Evolutionary conservation across 352 stramenopile species (phyloP).

Genomic region (Phytophthora citrophthora): DNA sequence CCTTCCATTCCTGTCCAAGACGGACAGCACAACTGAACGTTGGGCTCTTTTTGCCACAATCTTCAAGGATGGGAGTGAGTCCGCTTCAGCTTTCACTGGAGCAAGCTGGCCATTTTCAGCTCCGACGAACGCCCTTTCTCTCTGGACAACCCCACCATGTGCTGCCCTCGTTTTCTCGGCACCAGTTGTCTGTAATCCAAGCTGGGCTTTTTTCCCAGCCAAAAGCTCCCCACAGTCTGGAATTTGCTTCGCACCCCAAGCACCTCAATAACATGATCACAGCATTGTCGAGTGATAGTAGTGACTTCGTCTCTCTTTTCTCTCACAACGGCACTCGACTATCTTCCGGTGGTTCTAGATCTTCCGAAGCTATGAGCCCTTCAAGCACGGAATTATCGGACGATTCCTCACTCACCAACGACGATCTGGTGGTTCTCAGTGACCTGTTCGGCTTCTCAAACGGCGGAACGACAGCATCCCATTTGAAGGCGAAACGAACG

Average conservation of each 20-base stretch:
- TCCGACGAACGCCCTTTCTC: slow-evolving; percentile 7
- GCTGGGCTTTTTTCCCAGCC: slow-evolving; percentile 3
- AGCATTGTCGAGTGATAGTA: slow-evolving; percentile 20
- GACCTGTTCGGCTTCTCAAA: slow-evolving; percentile 31
- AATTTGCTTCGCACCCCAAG: slow-evolving; percentile 20
- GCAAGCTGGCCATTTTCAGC: too few relatives aligned
- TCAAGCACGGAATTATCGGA: slow-evolving; percentile 26
- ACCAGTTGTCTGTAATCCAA: slow-evolving; percentile 19
- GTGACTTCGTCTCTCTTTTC: slow-evolving; percentile 25
- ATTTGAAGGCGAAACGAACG: not conserved
- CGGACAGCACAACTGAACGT: slow-evolving; percentile 21
- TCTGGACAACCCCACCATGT: slow-evolving; percentile 14
- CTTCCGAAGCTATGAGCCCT: slow-evolving; percentile 6
- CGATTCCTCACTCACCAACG: slow-evolving; percentile 32
- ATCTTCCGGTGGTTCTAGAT: not conserved
- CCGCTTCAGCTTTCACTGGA: not conserved
- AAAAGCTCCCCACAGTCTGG: slow-evolving; percentile 11
- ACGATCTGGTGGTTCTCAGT: slow-evolving; percentile 34
- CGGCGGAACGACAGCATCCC: not conserved
- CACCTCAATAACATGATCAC: slow-evolving; percentile 11
- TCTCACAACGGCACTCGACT: not conserved
- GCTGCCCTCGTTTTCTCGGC: slow-evolving; percentile 21
- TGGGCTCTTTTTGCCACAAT: slow-evolving; percentile 31
- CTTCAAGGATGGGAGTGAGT: slow-evolving; percentile 37
- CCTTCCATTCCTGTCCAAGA: slow-evolving; percentile 13